Evolutionary conservation across 2,329 filamentous ascomycete genomes (phyloP).

Genomic region (Rhytidhysteron rufulum): DNA sequence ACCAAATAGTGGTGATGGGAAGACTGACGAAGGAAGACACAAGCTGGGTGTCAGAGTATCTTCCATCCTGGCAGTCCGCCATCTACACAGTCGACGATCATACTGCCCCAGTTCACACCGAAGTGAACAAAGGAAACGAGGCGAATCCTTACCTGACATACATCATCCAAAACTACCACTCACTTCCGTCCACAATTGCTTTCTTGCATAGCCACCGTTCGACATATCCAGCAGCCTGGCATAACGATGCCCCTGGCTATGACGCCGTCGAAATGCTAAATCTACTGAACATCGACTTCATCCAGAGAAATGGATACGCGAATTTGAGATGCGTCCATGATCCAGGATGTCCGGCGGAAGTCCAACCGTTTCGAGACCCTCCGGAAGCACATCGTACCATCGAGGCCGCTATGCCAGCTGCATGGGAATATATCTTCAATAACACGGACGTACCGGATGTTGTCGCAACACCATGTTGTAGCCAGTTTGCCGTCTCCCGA

Average conservation of each 20-base stretch:
- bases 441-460: constrained; percentile 11
- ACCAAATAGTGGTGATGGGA: background rate
- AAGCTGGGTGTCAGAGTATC: background rate
- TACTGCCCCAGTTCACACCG: constrained; percentile 9
- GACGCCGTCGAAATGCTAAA: constrained; percentile 10
- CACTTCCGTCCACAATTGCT: constrained; percentile 12
- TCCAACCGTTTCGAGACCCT: constrained; percentile 30
- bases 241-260: constrained; percentile 27
- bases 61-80: constrained; percentile 4
- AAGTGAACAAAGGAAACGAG: constrained; percentile 17
- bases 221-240: constrained; percentile 25
- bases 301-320: constrained; percentile 37
- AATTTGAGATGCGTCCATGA: constrained; percentile 37
- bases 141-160: constrained; percentile 18
- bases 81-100: constrained; percentile 12
- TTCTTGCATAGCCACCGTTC: constrained; percentile 14
- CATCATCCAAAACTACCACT: constrained; percentile 15
- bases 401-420: constrained; percentile 13
- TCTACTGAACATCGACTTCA: constrained; percentile 35
- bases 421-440: constrained; percentile 15
- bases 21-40: background rate
- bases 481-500: constrained; percentile 31
- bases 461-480: constrained; percentile 12
- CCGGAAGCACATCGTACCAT: constrained; percentile 10
- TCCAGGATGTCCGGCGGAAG: constrained; percentile 38